Conservation (phyloP, 192 early-diverging fungal species). For the Glomus cerebriforme region DNA sequence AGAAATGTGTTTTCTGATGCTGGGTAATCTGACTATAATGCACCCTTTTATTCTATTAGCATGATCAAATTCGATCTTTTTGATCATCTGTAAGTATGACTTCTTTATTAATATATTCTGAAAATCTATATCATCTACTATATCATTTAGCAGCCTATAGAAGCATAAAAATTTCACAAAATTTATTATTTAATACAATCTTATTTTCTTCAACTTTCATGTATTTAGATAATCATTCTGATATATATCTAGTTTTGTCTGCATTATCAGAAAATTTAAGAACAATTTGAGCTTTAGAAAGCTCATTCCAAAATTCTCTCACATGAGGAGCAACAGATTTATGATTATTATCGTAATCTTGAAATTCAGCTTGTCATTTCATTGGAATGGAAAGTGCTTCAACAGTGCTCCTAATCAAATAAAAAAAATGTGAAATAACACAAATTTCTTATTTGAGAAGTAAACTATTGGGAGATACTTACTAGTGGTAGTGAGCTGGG, state of each 20-base stretch:
- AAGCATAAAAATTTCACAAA: constrained; percentile 12
- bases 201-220: constrained; percentile 21
- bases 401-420: neutral
- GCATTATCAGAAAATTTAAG: constrained; percentile 21
- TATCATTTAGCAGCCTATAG: neutral
- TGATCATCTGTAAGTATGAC: constrained; percentile 14
- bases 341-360: constrained; percentile 9
- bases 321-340: constrained; percentile 6
- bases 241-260: constrained; percentile 2
- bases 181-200: no score
- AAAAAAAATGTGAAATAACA: no score
- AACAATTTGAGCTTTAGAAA: constrained; percentile 9
- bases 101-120: constrained; percentile 23
- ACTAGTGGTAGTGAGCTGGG: no score
- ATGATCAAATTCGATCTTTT: constrained; percentile 17
- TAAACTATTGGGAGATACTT: no score
- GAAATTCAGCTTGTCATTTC: neutral
- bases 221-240: constrained; percentile 15
- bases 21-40: neutral
- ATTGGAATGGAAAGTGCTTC: constrained; percentile 12
- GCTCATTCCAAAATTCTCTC: constrained; percentile 17
- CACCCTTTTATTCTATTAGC: neutral
- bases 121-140: constrained; percentile 1
- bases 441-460: no score
- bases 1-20: constrained; percentile 23